A percentile compares a stretch with the other conserved stretches of the same genome.
Evolutionary conservation across 768 basidiomycete genomes (phyloP).

Genomic region (Boletellus sp.): DNA sequence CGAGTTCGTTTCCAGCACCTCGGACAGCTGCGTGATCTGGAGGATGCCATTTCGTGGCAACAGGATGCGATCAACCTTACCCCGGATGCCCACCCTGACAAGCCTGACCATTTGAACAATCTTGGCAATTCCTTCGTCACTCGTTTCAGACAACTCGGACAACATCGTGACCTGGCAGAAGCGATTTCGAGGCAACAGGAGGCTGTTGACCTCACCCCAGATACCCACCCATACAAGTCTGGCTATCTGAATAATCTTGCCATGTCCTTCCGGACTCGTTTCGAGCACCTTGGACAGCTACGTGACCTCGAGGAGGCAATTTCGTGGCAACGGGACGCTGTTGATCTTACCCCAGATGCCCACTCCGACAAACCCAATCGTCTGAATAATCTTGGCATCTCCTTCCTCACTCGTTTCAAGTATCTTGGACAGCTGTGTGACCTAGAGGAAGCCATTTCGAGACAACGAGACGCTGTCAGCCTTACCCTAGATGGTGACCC

Average conservation of each 20-base stretch:
- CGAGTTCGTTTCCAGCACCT: not conserved
- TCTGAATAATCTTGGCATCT: too few species aligned
- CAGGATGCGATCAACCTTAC: not conserved
- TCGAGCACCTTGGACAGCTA: not conserved
- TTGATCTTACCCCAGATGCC: slow-evolving; percentile 5
- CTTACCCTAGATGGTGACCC: too few species aligned
- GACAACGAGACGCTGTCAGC: too few species aligned
- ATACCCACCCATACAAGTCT: not conserved
- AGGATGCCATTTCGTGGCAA: not conserved
- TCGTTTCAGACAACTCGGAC: not conserved
- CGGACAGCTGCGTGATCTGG: not conserved
- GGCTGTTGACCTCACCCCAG: not conserved
- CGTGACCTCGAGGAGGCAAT: slow-evolving; percentile 2
- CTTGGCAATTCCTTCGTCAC: not conserved
- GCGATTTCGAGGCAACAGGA: not conserved
- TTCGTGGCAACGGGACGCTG: not conserved
- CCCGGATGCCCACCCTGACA: not conserved
- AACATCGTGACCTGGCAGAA: not conserved
- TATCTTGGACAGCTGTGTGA: too few species aligned
- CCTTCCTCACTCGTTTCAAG: too few species aligned
- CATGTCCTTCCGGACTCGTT: not conserved
- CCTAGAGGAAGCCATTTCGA: too few species aligned
- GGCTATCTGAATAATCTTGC: not conserved
- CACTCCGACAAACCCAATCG: not conserved
- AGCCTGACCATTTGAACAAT: not conserved